phyloP scores from a whole-genome alignment of 2,329 filamentous ascomycete genomes.

The Magnaporthales sp. region DNA sequence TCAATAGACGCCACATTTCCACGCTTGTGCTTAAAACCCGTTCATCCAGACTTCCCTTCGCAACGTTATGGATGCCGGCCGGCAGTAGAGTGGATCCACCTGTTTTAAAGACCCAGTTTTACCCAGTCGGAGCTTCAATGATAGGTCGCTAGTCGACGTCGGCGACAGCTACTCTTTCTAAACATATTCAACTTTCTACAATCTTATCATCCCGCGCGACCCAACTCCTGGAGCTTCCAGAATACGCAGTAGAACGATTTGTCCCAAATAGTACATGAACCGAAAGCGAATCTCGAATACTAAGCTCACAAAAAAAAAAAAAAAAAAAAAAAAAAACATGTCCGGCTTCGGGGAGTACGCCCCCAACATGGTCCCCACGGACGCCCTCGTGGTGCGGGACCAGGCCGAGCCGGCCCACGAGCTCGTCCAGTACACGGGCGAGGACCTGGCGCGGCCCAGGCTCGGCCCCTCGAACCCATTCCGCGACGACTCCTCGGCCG shows the following conservation, averaged over 20 bases:
- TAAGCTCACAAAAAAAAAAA: background rate
- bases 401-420: slow-evolving; percentile 47
- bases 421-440: slow-evolving; percentile 59
- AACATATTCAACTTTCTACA: background rate
- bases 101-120: background rate
- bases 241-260: background rate
- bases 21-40: background rate
- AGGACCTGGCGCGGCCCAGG: slow-evolving; percentile 57
- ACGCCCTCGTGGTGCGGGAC: slow-evolving; percentile 52
- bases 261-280: background rate
- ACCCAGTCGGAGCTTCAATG: background rate
- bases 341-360: slow-evolving; percentile 55
- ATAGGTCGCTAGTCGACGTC: background rate
- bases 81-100: background rate
- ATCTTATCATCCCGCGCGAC: background rate
- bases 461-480: slow-evolving; percentile 71
- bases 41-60: background rate
- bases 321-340: slow-evolving; percentile 28
- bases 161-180: background rate
- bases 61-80: background rate
- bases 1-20: background rate
- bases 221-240: background rate
- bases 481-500: slow-evolving; percentile 42
- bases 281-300: background rate
- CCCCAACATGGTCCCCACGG: slow-evolving; percentile 56